phyloP scores from a whole-genome alignment of 176 grass and related monocot genomes.

The Avena atlantica region DNA sequence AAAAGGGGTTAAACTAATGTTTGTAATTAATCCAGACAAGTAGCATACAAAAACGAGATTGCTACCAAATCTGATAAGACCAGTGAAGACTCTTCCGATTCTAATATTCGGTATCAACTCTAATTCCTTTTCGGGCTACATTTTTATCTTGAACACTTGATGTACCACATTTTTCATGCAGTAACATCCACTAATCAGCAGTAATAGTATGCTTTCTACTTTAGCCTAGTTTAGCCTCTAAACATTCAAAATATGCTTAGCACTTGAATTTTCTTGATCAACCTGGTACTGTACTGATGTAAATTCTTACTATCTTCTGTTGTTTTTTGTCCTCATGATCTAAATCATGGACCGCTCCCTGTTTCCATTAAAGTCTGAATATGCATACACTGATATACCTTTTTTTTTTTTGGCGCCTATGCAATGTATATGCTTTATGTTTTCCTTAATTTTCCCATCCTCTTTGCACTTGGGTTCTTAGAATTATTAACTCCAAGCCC shows the following conservation, averaged over 20 bases:
- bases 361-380: not conserved
- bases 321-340: not conserved
- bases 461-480: not conserved
- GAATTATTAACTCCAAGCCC: not conserved
- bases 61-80: not conserved
- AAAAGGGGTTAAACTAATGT: not conserved
- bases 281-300: conserved; percentile 5
- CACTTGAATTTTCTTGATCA: not conserved
- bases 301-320: not conserved
- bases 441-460: not conserved
- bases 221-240: not conserved
- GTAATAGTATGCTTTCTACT: not conserved
- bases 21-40: conserved; percentile 15
- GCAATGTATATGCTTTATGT: not conserved
- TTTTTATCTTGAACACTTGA: not conserved
- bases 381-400: not conserved
- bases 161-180: not conserved
- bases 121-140: not conserved
- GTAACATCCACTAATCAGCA: conserved; percentile 4
- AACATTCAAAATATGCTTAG: conserved; percentile 20
- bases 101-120: not conserved
- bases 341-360: not conserved
- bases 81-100: not conserved
- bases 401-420: conserved; percentile 2
- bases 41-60: conserved; percentile 19